Evolutionary conservation across 495 filamentous ascomycete species (phyloP), one percentile per base, ranked within the genome.

Genomic region (Aspergillus nanangensis): DNA sequence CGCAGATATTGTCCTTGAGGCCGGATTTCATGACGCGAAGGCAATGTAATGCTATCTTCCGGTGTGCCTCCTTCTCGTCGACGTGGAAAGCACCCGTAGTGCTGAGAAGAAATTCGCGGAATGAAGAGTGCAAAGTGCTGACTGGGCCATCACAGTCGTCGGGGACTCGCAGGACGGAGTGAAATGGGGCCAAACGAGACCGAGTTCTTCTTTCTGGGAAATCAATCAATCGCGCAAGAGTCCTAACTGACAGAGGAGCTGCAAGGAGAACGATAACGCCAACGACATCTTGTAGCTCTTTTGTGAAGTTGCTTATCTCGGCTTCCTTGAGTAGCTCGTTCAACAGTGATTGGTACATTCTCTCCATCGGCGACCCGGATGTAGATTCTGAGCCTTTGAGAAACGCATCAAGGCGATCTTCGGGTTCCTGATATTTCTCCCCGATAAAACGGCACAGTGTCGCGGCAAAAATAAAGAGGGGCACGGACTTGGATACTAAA

Each of bases 1-100:
- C 41, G 45, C 66, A 74, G 9, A 77, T 71, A 51, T 77, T 52
- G 34, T 60, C 18, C 23, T 52, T 36, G 3, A 72, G 51, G 8
- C 48, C 13, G 13, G 22, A 25, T n/a, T 58, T 52, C 55, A 66
- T 66, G 5, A 56, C 10, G 13, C 51, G 10, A 38, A 74, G 52
- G 45, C 57, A 74, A 3, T 27, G 0, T 32, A 4, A 19, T 49
- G 34, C 10, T 11, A 18, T 5, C 8, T 22, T 17, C 10, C 37
- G 10, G 10, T 48, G 39, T 7, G 5, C 37, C 25, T 44, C 13
- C 2, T 2, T 17, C 15, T 59, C 43, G 29, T 70, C 47, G 3
- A 72, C 22, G 27, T 52, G 55, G 27, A 71, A 67, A 8, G 2
- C 10, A n/a, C 32, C 33, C 31, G 39, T 11, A 2, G 42, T 8